Evolutionary conservation across 2,329 filamentous ascomycete species (phyloP).

Genomic region (Herpomyces periplanetae): DNA sequence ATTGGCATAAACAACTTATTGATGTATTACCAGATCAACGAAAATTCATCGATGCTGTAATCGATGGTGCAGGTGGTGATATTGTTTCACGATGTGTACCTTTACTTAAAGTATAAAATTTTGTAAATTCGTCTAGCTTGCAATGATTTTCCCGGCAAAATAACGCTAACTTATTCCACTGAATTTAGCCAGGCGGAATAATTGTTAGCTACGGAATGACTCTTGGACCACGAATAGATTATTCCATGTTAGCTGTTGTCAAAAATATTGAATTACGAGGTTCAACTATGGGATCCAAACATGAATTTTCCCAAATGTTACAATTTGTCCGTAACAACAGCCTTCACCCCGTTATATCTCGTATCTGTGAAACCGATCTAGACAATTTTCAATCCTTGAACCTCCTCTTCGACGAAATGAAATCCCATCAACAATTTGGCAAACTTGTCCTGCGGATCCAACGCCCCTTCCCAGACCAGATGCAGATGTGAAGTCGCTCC

Average conservation of each 20-base stretch:
- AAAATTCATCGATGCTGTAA: conserved; percentile 34
- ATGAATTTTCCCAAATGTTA: conserved; percentile 71
- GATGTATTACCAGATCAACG: conserved; percentile 20
- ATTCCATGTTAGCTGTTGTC: conserved; percentile 41
- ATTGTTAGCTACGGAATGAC: conserved; percentile 79
- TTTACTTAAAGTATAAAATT: too few species aligned
- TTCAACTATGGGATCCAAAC: conserved; percentile 57
- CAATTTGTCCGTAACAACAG: conserved; percentile 31
- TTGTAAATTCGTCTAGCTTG: too few species aligned
- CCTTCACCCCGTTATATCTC: conserved; percentile 36
- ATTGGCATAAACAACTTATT: conserved; percentile 39
- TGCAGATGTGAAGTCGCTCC: too few species aligned
- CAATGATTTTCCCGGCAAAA: too few species aligned
- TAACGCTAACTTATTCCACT: too few species aligned
- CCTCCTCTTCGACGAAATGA: conserved; percentile 51
- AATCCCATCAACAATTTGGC: conserved; percentile 47
- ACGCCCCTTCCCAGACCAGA: too few species aligned
- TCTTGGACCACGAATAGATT: conserved; percentile 41
- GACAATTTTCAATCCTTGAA: conserved; percentile 43
- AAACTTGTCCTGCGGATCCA: too few species aligned
- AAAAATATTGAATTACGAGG: conserved; percentile 60
- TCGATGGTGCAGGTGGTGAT: conserved; percentile 68
- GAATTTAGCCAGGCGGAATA: conserved; percentile 39
- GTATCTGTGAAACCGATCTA: conserved; percentile 27
- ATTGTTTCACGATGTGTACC: conserved; percentile 25